These are phyloP conservation scores for Colletotrichum orchidophilum DNA, from an alignment of 2,329 filamentous ascomycete genomes.

Conservation along the genomic window DNA sequence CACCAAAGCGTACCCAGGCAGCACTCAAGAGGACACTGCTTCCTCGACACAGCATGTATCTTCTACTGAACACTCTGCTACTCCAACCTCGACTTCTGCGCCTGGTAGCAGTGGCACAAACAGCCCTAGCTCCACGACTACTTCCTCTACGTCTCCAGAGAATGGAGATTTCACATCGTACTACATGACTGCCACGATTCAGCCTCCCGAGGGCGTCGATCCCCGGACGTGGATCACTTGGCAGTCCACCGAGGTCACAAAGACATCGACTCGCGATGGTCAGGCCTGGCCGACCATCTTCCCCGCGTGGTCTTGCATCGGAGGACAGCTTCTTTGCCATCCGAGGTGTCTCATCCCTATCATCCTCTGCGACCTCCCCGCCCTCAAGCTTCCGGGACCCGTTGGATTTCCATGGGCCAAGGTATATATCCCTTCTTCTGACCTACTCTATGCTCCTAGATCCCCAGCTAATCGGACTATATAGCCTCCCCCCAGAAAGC, in stretches of 20 bases:
- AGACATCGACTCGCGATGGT: conserved; percentile 2
- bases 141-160: not conserved
- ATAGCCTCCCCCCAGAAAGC: not conserved
- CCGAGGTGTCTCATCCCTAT: conserved; percentile 14
- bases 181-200: not conserved
- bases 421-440: conserved; percentile 38
- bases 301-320: conserved; percentile 9
- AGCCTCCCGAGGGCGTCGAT: not conserved
- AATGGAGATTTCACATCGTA: not conserved
- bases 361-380: not conserved
- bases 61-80: not conserved
- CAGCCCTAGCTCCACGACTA: not conserved
- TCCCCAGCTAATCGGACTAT: not conserved
- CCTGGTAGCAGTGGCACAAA: not conserved
- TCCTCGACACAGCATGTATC: not conserved
- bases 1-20: not conserved
- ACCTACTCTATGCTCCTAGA: not conserved
- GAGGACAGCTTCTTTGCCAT: conserved; percentile 1
- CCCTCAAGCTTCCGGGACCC: not conserved
- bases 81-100: not conserved
- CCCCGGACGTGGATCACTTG: not conserved
- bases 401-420: conserved; percentile 37
- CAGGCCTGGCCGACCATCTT: conserved; percentile 4
- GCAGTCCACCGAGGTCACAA: conserved; percentile 7
- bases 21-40: not conserved